Evolutionary conservation across 176 grass and related monocot genomes (phyloP), one percentile per base, ranked within the genome.

Genomic region (Tuctoria greenei): DNA sequence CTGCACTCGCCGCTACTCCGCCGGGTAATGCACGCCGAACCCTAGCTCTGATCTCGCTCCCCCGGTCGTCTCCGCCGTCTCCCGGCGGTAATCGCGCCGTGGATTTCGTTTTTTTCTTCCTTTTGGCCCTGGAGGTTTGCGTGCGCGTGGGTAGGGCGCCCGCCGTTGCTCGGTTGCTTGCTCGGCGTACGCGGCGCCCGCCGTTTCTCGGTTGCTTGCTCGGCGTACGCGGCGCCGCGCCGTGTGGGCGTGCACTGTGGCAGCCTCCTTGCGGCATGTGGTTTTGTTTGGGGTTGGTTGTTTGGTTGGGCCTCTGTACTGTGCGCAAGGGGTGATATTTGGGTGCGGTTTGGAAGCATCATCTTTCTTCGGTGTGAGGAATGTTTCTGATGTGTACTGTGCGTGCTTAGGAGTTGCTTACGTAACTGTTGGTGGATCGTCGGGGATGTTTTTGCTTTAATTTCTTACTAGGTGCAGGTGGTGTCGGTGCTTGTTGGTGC

Each of bases 11-110:
- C 17, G 3, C 34, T 6, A 41, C 64, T 17, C 67, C 78, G 15
- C 79, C 17, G 7, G 83, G 76, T 79, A 86, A 86, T 74, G 60
- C n/a, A 20, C 52, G 1, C 23, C 1, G 21, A 59, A 24, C 20
- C 62, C 77, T 38, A 54, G 34, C 70, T 20, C 41, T 0, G 5
- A 17, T 34, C 1, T 50, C 21, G 4, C 69, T 51, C 61, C 56
- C 20, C 16, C 17, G 3, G 1, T 2, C 9, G 17, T 42, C 38
- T 2, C 39, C 46, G 8, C 26, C 6, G 15, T 38, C 27, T 17
- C 28, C 49, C 61, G 14, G 49, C 25, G 61, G 40, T 2, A 15
- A 18, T 10, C 42, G 23, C 74, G 66, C 37, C 67, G 68, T 54
- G 27, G 46, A 46, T 79, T 57, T 44, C 27, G 35, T 17, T 9